phyloP scores from a whole-genome alignment of 768 basidiomycete genomes.

The Lentinula boryana region DNA sequence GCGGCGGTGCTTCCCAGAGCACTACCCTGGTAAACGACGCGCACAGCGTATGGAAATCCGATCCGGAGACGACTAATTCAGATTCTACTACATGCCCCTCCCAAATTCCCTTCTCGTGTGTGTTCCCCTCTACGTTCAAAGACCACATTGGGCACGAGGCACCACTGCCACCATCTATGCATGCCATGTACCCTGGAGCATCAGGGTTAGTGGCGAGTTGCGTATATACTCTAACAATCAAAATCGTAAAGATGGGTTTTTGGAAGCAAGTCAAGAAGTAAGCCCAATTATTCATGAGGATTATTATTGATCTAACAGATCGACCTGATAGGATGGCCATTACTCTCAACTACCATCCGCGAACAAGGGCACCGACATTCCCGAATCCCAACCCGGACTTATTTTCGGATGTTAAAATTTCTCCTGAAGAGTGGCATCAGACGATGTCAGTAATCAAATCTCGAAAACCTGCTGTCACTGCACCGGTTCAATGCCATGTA shows the following conservation, averaged over 20 bases:
- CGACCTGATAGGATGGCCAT: neutral
- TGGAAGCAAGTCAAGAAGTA: constrained; percentile 44
- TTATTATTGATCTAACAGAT: neutral
- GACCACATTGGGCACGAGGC: neutral
- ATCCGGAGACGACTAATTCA: constrained; percentile 1
- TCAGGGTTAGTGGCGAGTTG: constrained; percentile 34
- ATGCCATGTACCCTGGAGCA: constrained; percentile 10
- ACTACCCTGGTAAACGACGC: constrained; percentile 24
- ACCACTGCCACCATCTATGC: constrained; percentile 9
- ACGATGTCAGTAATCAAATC: constrained; percentile 6
- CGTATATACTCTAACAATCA: constrained; percentile 41
- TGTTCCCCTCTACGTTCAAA: constrained; percentile 6
- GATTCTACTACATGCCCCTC: constrained; percentile 19
- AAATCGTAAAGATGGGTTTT: constrained; percentile 28
- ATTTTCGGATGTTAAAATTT: constrained; percentile 8
- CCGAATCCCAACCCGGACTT: constrained; percentile 1
- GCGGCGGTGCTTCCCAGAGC: constrained; percentile 31
- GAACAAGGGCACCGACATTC: constrained; percentile 6
- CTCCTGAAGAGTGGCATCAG: constrained; percentile 13
- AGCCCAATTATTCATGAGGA: constrained; percentile 5
- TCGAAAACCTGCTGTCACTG: neutral
- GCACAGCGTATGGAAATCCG: constrained; percentile 28
- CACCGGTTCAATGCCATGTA: constrained; percentile 6
- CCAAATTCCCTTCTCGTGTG: constrained; percentile 14
- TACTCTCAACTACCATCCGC: constrained; percentile 10